Conservation (phyloP, 345 rosid species). For the Corymbia maculata region DNA sequence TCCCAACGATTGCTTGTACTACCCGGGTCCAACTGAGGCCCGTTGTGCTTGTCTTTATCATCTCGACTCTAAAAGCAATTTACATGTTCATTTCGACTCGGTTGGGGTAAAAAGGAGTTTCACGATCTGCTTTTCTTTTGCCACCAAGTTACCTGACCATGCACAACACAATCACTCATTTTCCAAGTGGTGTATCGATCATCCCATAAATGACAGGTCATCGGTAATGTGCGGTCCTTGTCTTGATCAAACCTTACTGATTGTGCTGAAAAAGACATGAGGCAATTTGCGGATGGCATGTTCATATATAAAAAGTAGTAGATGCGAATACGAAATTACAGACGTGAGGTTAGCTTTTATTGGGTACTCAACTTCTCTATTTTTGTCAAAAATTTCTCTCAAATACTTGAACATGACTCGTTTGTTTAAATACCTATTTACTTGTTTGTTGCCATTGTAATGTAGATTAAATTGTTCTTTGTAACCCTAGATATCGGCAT, state of each 20-base stretch:
- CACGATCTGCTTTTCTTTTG: background rate
- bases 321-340: background rate
- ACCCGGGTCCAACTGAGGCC: background rate
- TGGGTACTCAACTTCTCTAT: background rate
- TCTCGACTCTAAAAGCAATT: background rate
- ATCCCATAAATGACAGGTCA: background rate
- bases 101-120: background rate
- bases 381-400: background rate
- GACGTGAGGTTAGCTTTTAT: background rate
- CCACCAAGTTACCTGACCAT: background rate
- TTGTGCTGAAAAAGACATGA: background rate
- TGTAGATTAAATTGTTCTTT: background rate
- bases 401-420: background rate
- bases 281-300: background rate
- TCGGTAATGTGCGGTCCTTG: background rate
- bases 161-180: background rate
- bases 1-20: background rate
- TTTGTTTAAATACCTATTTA: background rate
- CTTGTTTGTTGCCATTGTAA: background rate
- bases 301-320: background rate
- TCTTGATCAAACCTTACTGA: background rate
- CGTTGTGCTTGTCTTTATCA: background rate
- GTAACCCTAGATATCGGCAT: background rate
- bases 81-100: background rate
- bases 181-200: background rate